These are phyloP conservation scores for Lepiota venenata DNA, from an alignment of 768 basidiomycete species.

Conservation along the genomic window DNA sequence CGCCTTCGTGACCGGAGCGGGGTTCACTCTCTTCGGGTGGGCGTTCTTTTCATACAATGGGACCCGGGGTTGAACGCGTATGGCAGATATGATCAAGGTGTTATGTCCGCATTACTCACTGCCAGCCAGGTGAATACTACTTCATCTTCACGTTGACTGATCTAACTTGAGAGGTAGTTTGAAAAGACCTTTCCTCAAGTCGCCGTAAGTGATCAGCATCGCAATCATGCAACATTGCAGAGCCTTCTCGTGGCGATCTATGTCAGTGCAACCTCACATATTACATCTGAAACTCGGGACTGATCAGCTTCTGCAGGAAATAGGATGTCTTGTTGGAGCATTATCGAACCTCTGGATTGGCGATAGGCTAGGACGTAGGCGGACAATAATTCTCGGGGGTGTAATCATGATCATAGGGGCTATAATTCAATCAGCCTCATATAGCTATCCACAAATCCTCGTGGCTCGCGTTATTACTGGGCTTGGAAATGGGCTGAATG, in stretches of 20 bases:
- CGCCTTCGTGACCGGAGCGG: slow-evolving; percentile 55
- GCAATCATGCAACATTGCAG: slow-evolving; percentile 52
- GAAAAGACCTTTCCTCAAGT: slow-evolving; percentile 57
- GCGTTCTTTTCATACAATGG: slow-evolving; percentile 7
- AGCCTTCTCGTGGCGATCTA: slow-evolving; percentile 60
- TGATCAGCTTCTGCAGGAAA: slow-evolving; percentile 37
- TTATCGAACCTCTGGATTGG: slow-evolving; percentile 60
- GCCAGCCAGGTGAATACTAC: slow-evolving; percentile 39
- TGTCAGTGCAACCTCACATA: slow-evolving; percentile 27
- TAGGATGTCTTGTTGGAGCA: slow-evolving; percentile 63
- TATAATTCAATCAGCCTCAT: slow-evolving; percentile 55
- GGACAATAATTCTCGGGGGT: slow-evolving; percentile 55
- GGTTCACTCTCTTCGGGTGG: slow-evolving; percentile 62
- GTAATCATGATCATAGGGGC: slow-evolving; percentile 61
- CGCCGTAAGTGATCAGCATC: slow-evolving; percentile 31
- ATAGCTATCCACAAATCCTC: slow-evolving; percentile 56
- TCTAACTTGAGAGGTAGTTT: slow-evolving; percentile 32
- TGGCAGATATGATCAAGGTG: slow-evolving; percentile 62
- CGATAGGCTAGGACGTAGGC: slow-evolving; percentile 56
- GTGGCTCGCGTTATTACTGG: slow-evolving; percentile 61
- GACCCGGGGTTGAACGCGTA: background rate
- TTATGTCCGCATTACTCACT: slow-evolving; percentile 64
- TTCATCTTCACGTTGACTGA: background rate
- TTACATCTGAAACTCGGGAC: background rate
- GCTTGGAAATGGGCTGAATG: slow-evolving; percentile 63